Base-by-base conservation (phyloP, 768 basidiomycete genomes). In the Lactarius tabidus region DNA sequence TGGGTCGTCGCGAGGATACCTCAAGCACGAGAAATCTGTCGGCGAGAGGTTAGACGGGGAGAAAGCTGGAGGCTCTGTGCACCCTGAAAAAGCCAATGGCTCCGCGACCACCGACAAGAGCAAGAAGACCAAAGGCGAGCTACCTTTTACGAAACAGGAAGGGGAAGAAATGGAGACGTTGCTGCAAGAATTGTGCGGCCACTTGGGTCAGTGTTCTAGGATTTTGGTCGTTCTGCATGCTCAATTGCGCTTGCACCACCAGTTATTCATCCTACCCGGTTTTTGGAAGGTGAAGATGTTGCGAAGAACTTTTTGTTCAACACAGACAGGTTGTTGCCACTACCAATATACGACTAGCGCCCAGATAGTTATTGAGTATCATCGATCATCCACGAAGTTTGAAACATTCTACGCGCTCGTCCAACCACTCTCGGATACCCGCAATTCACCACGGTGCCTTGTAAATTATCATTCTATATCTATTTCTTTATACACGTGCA, bases 221-320 rank as follows among this genome's bases (percentile, higher is more conserved):
- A 12, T 57, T 7, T 52, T 29, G 4, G 29, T 14, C 57, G n/a
- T 53, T 28, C 39, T 29, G 26, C 48, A 6, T 20, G 17, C 55
- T 41, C 26, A 41, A 26, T 59, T 57, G 57, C 31, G 9, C 66
- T 69, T 58, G 62, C 41, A 68, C 52, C 29, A 54, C n/a, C 69
- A 96, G 95, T 98, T 43, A 61, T 92, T 14, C 91, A 91, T 76
- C 87, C 95, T 2, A 90, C 81, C 18, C 85, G 87, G 14, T 98
- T 98, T 78, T 72, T 98, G 66, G 95, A 98, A 75, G 90, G 85
- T n/a, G 95, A 98, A 76, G 93, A 96, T 72, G 80, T 85, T 1
- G 88, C 90, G 7, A 89, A 95, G 69, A 98, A 98, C 74, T 96
- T 97, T 79, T 77, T 97, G 66, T 96, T 96, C 77, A 92, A 91